Percentiles rank a stretch among this genome's conserved stretches.
Conservation (phyloP, 306 rosid genomes). For the Quercus cerris region DNA sequence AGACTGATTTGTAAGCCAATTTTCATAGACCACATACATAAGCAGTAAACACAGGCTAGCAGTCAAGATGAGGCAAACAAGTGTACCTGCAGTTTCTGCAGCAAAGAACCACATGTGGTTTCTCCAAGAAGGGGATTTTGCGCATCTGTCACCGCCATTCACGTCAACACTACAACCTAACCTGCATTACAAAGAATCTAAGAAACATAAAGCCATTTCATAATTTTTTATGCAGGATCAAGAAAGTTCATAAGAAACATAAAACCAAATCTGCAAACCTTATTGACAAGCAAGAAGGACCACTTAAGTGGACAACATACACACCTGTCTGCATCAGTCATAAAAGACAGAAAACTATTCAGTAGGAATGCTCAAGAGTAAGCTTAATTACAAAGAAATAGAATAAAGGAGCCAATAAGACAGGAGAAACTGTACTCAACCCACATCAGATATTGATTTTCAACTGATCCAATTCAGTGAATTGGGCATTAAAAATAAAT, state of each 20-base stretch:
- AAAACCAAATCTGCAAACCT: conserved; percentile 12
- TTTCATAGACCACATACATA: neutral
- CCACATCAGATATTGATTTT: neutral
- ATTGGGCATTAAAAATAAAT: neutral
- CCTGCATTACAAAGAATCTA: conserved; percentile 37
- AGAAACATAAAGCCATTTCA: neutral
- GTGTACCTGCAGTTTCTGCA: conserved; percentile 84
- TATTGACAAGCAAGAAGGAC: neutral
- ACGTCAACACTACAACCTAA: conserved; percentile 27
- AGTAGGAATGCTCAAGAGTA: neutral
- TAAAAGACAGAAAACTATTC: neutral
- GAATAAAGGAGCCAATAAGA: neutral
- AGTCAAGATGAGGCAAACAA: conserved; percentile 9
- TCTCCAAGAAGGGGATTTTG: conserved; percentile 75
- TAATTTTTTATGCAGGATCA: neutral
- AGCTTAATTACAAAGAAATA: neutral
- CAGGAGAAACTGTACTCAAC: neutral
- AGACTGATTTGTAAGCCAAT: neutral
- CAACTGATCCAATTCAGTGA: neutral
- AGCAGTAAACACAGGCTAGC: neutral
- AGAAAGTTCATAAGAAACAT: neutral
- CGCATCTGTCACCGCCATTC: conserved; percentile 78
- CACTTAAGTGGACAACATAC: conserved; percentile 7
- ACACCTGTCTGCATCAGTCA: conserved; percentile 1
- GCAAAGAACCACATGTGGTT: conserved; percentile 76